Conservation (phyloP, 169 alveolate genomes). For the Miamiensis avidus region DNA sequence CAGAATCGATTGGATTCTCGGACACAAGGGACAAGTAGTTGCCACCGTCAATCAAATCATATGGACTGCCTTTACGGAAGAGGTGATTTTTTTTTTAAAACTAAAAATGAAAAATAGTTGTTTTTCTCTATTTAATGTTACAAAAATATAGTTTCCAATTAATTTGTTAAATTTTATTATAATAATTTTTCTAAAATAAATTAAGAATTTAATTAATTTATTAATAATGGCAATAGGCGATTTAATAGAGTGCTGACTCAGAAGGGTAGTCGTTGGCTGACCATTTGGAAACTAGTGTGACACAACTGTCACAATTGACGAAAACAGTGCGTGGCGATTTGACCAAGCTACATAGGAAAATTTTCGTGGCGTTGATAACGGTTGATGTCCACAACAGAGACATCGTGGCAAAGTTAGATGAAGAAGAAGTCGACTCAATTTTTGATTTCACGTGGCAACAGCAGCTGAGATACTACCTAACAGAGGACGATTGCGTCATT, state of each 20-base stretch:
- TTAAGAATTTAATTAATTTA: too few relatives aligned
- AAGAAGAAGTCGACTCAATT: constrained; percentile 57
- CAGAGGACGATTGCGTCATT: constrained; percentile 73
- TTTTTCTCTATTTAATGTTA: too few relatives aligned
- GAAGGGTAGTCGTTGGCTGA: neutral
- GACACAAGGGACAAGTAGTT: constrained; percentile 84
- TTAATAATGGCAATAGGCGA: too few relatives aligned
- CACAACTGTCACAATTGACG: constrained; percentile 49
- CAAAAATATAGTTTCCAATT: too few relatives aligned
- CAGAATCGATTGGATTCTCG: constrained; percentile 89
- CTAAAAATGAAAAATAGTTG: too few relatives aligned
- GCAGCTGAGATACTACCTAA: constrained; percentile 78
- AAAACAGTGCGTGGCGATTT: constrained; percentile 60
- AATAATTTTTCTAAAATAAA: too few relatives aligned
- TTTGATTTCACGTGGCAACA: constrained; percentile 83
- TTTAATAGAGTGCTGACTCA: neutral
- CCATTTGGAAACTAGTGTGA: constrained; percentile 34
- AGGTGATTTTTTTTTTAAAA: too few relatives aligned
- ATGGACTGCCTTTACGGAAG: constrained; percentile 82
- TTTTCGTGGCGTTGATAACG: constrained; percentile 70
- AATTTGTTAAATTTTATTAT: too few relatives aligned
- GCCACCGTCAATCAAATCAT: constrained; percentile 74
- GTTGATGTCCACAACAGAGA: constrained; percentile 84
- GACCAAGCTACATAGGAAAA: constrained; percentile 58
- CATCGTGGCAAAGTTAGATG: constrained; percentile 67